Evolutionary conservation across 1,284 basidiomycete genomes (phyloP).

Genomic region (Sporisorium exsertum): DNA sequence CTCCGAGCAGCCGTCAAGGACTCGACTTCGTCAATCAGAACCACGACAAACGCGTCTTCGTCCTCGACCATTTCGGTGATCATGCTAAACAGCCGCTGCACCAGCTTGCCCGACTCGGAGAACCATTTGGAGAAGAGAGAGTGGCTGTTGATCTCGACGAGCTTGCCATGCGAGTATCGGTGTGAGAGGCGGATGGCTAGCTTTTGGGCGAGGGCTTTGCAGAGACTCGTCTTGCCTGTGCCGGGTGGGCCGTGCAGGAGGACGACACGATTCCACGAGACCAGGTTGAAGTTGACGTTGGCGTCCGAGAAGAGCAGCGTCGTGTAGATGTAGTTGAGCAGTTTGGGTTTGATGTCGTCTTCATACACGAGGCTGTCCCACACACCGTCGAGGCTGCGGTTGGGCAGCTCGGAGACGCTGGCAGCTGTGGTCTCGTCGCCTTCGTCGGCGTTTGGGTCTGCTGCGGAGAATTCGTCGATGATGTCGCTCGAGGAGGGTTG

Average conservation of each 20-base stretch:
- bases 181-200: slow-evolving; percentile 88
- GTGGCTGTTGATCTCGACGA: slow-evolving; percentile 88
- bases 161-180: slow-evolving; percentile 84
- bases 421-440: slow-evolving; percentile 79
- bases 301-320: slow-evolving; percentile 90
- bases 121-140: slow-evolving; percentile 74
- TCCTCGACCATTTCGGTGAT: slow-evolving; percentile 90
- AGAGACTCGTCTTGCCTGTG: slow-evolving; percentile 96
- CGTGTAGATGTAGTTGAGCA: slow-evolving; percentile 93
- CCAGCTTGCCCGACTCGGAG: slow-evolving; percentile 97
- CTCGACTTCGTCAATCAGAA: slow-evolving; percentile 96
- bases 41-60: slow-evolving; percentile 88
- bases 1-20: slow-evolving; percentile 91
- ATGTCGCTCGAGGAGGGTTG: slow-evolving; percentile 78
- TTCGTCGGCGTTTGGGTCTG: slow-evolving; percentile 73
- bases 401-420: slow-evolving; percentile 85
- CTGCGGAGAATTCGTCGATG: slow-evolving; percentile 82
- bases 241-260: slow-evolving; percentile 96
- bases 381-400: slow-evolving; percentile 83
- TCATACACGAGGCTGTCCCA: slow-evolving; percentile 89
- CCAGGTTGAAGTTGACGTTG: slow-evolving; percentile 87
- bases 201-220: slow-evolving; percentile 94
- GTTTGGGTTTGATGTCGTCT: slow-evolving; percentile 85
- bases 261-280: slow-evolving; percentile 94
- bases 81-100: slow-evolving; percentile 89